Evolutionary conservation across 2,329 filamentous ascomycete species (phyloP).

Genomic region (Aureobasidium vineae): DNA sequence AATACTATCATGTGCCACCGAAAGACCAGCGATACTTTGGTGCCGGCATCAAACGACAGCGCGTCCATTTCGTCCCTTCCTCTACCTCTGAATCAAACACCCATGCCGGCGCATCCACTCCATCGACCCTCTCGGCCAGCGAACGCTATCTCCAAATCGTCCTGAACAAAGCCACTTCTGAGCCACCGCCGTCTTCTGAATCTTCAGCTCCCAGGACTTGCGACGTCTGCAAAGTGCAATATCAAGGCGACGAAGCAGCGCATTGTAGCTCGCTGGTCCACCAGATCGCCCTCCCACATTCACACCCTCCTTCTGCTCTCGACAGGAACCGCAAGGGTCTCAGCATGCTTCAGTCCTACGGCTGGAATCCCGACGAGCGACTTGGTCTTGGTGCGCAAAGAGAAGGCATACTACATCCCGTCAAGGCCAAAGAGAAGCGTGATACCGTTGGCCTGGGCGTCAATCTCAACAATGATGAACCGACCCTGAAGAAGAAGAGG

Average conservation of each 20-base stretch:
- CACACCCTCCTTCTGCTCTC: conserved; percentile 68
- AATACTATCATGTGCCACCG: conserved; percentile 58
- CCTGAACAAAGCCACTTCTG: conserved; percentile 45
- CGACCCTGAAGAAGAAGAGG: conserved; percentile 20
- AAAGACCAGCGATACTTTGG: conserved; percentile 61
- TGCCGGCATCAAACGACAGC: conserved; percentile 61
- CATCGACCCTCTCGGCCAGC: conserved; percentile 37
- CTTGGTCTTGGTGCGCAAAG: conserved; percentile 68
- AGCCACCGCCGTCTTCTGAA: conserved; percentile 26
- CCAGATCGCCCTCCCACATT: conserved; percentile 67
- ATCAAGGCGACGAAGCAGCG: conserved; percentile 28
- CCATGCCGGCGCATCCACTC: background rate
- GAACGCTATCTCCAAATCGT: conserved; percentile 68
- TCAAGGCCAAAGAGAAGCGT: conserved; percentile 70
- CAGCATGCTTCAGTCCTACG: conserved; percentile 62
- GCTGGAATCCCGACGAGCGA: conserved; percentile 73
- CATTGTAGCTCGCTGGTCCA: conserved; percentile 68
- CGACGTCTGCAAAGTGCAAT: conserved; percentile 15
- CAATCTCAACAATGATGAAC: conserved; percentile 26
- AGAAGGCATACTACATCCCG: conserved; percentile 69
- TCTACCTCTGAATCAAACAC: conserved; percentile 25
- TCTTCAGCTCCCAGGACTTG: conserved; percentile 26
- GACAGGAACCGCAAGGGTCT: conserved; percentile 70
- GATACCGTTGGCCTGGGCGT: conserved; percentile 71
- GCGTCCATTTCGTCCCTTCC: conserved; percentile 59